Evolutionary conservation across 2,329 filamentous ascomycete genomes (phyloP), one percentile per base, ranked within the genome.

Genomic region (Scedosporium dehoogii): DNA sequence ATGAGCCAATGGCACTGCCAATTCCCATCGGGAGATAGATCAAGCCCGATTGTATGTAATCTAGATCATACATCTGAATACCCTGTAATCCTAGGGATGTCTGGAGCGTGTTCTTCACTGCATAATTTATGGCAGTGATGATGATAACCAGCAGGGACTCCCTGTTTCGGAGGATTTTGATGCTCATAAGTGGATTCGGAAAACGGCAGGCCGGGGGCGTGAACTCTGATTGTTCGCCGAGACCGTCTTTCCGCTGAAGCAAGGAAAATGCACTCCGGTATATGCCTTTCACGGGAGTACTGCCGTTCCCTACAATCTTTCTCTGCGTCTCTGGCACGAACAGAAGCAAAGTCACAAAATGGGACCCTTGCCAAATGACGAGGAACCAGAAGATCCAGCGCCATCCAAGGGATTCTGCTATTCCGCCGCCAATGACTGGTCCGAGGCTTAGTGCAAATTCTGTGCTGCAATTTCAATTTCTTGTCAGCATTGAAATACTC

Each of bases 361-460:
- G 79, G 1, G 71, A 71, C 1, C 69, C 72, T 3, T 74, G 70
- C 23, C 78, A 68, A 25, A 87, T 84, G 10, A 79, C 76, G 58
- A 86, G 74, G 67, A 87, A 85, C 84, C 84, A 87, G 66, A 87
- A 87, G 61, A 86, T 83, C 63, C 78, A 76, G 29, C 79, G 73
- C 85, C 85, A 88, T 4, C 82, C 83, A 1, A 85, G 74, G 64
- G 79, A 84, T 61, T 86, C 74, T 4, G 78, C 75, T 16, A 89
- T 71, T 0, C 86, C 65, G 0, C 85, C 86, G 6, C 85, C 85
- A 3, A 88, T 74, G 2, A 86, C 77, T 0, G 85, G 84, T 0
- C 81, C 76, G 51, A 72, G 68, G 55, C 67, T 72, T 64, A 65
- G 75, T 60, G 61, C 74, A 4, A 56, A 55, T 21, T 53, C 60